Evolutionary conservation across 2,329 filamentous ascomycete species (phyloP), one percentile per base, ranked within the genome.

Genomic region (Sclerotinia trifoliorum): DNA sequence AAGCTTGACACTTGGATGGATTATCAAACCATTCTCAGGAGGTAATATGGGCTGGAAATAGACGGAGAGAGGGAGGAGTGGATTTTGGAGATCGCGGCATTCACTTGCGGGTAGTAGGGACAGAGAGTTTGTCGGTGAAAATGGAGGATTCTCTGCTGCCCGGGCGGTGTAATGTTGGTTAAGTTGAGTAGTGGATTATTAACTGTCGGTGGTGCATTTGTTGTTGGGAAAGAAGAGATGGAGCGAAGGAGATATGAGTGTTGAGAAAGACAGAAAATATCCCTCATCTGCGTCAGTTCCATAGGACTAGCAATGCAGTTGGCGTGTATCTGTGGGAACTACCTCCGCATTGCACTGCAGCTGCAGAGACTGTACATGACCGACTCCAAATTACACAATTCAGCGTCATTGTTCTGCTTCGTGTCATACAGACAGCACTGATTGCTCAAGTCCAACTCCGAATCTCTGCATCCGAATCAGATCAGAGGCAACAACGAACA

Each of bases 51-150:
- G 24, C 74, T 75, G 69, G 71, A 73, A 62, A 11, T 11, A 24
- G 75, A 78, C 62, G 71, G 76, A 51, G 80, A 78, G 67, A 75
- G 79, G 62, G 77, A 79, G 11, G 79, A 80, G 5, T 80, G 78
- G 10, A 35, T 29, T 4, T 13, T 66, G 13, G 48, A 32, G n/a
- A 48, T 6, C 60, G 44, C 49, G 7, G n/a, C 17, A 26, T 29
- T 54, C 79, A 5, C 75, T 84, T 55, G 79, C 84, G 46, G 81
- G 77, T 42, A 15, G 3, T 79, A 80, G 26, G 83, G 8, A 79
- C 78, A 13, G 79, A 81, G 0, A 81, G 80, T 65, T 80, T 85
- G 29, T 77, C 78, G 21, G 84, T 73, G 83, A 81, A 13, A 82
- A 81, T 13, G 74, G 75, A 63, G 77, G 82, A 46, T 84, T 84